Base-by-base conservation (phyloP, 1,139 yeast genomes). In the Keqinozyma sinolaborantium region DNA sequence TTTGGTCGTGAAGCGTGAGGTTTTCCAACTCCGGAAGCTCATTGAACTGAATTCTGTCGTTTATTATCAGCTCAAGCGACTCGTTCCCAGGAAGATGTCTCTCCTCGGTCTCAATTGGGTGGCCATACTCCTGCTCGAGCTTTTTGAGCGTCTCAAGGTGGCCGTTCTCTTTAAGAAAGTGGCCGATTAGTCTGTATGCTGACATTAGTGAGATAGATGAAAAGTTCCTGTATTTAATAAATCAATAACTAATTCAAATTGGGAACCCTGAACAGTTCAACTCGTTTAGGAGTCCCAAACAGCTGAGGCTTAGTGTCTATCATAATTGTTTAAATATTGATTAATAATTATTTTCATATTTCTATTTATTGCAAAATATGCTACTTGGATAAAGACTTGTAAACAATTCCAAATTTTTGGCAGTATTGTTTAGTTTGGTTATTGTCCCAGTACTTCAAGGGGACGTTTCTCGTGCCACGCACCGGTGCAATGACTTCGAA, bases 81-180 rank as follows among this genome's bases (percentile, higher is more conserved):
- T 80, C 87, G 28, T 64, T 43, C 16, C 37, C 35, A 10, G 53
- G 44, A 4, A 41, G 25, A 2, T 35, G 28, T 9, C 48, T 35
- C 7, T 42, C 29, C 4, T 37, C 25, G 2, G 54, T 40, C 10
- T 45, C 45, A 13, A 64, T 51, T 2, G 70, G 62, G 16, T 53
- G 45, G 0, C 72, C 71, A 15, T 68, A 51, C 31, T 78, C 83
- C 13, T 46, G 41, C 39, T 78, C 73, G 34, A 81, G 73, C 6
- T 60, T 50, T 10, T 52, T 51, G 8, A 80, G 53, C 0, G 90
- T 76, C 1, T 58, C 56, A 1, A 36, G 38, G 31, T 64, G 69
- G 1, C 74, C 73, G 25, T 77, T 66, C 13, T 63, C 55, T 25
- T 61, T 51, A 11, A 83, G 62, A 42, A 72, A 82, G 19, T 77